These are phyloP conservation scores for Coniochaeta pulveracea DNA, from an alignment of 2,329 filamentous ascomycete species.

Conservation along the genomic window DNA sequence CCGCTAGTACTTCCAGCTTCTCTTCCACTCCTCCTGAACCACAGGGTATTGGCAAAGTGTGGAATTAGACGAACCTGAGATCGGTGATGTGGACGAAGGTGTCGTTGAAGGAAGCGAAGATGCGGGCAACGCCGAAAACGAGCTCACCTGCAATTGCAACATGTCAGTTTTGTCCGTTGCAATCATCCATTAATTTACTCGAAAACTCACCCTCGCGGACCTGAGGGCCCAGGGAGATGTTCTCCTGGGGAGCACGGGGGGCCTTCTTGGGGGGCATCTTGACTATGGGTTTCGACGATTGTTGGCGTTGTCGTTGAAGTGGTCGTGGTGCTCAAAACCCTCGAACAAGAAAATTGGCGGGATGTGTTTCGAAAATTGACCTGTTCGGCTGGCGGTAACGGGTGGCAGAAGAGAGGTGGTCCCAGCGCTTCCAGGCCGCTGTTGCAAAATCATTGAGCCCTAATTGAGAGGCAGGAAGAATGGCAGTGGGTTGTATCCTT, in stretches of 20 bases:
- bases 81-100: slow-evolving; percentile 98
- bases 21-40: no score
- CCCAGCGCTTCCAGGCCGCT: neutral
- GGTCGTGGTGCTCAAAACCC: slow-evolving; percentile 11
- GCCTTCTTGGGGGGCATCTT: slow-evolving; percentile 94
- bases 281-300: slow-evolving; percentile 23
- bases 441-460: no score
- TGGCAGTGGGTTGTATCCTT: no score
- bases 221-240: slow-evolving; percentile 95
- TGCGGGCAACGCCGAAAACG: slow-evolving; percentile 95
- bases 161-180: neutral
- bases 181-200: neutral
- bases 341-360: slow-evolving; percentile 2
- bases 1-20: no score
- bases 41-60: slow-evolving; percentile 11
- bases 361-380: neutral
- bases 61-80: slow-evolving; percentile 71
- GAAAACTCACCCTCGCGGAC: slow-evolving; percentile 73
- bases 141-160: slow-evolving; percentile 60
- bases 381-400: slow-evolving; percentile 13
- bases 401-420: slow-evolving; percentile 10
- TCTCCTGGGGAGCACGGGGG: slow-evolving; percentile 78
- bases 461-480: no score
- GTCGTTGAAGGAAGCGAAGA: slow-evolving; percentile 93
- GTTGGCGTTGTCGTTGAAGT: slow-evolving; percentile 16